Evolutionary conservation across 2,329 filamentous ascomycete genomes (phyloP).

Genomic region (Fusarium verrucosum): DNA sequence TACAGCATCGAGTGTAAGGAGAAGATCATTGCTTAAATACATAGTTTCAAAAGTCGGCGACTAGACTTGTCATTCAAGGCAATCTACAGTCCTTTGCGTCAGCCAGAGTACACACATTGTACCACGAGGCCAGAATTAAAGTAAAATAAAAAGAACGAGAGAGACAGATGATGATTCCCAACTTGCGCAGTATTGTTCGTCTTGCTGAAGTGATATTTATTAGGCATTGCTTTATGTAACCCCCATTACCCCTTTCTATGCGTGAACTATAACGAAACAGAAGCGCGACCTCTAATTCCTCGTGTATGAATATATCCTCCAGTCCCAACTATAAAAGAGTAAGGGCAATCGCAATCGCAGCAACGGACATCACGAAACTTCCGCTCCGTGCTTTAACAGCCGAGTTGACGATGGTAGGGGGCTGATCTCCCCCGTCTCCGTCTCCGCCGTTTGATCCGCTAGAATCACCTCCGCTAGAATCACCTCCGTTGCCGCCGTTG

Average conservation of each 20-base stretch:
- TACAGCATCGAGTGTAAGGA: constrained; percentile 27
- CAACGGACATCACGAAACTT: not conserved
- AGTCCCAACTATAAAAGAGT: constrained; percentile 15
- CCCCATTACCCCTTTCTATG: constrained; percentile 26
- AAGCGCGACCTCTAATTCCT: not conserved
- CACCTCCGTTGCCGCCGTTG: not conserved
- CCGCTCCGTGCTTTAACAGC: constrained; percentile 5
- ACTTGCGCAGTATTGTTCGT: not conserved
- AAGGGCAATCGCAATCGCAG: not conserved
- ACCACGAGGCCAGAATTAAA: constrained; percentile 12
- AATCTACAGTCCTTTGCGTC: not conserved
- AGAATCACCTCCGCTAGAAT: constrained; percentile 9
- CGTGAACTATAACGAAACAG: constrained; percentile 5
- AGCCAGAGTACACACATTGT: not conserved
- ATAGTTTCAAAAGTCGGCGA: not conserved
- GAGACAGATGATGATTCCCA: not conserved
- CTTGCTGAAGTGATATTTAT: constrained; percentile 23
- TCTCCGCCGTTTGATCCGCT: constrained; percentile 1
- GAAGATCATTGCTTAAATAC: constrained; percentile 26
- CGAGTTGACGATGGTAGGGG: constrained; percentile 22
- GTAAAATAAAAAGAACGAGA: constrained; percentile 8
- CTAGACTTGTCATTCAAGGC: not conserved
- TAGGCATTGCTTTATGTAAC: constrained; percentile 7
- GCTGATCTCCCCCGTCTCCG: not conserved
- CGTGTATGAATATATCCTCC: not conserved